Evolutionary conservation across 2,329 filamentous ascomycete genomes (phyloP).

Genomic region (Aureobasidium sp.): DNA sequence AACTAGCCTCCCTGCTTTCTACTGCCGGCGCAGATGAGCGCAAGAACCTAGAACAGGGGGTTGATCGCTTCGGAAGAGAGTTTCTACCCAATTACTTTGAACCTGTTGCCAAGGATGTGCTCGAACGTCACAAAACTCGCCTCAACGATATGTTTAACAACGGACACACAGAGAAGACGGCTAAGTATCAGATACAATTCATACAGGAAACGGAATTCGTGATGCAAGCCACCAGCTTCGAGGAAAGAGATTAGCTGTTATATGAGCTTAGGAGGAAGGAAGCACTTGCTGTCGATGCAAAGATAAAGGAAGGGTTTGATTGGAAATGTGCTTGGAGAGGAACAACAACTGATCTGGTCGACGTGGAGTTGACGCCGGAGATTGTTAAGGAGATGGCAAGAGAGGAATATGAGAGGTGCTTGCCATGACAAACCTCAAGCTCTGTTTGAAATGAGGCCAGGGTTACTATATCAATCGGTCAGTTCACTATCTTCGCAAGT

Average conservation of each 20-base stretch:
- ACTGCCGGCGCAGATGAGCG: background rate
- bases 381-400: background rate
- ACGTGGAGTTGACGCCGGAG: background rate
- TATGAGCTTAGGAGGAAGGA: background rate
- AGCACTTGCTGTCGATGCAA: background rate
- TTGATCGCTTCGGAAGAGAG: background rate
- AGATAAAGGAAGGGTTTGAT: background rate
- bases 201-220: background rate
- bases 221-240: background rate
- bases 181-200: background rate
- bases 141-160: background rate
- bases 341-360: background rate
- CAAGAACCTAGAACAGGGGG: background rate
- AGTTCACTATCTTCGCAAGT: too few relatives aligned
- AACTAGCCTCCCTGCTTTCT: background rate
- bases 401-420: background rate
- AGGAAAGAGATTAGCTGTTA: background rate
- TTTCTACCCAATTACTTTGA: background rate
- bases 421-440: too few relatives aligned
- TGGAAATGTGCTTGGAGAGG: background rate
- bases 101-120: background rate
- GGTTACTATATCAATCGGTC: too few relatives aligned
- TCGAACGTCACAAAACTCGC: background rate
- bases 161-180: background rate
- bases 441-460: too few relatives aligned